A percentile compares a stretch with the other conserved stretches of the same genome.
phyloP scores from a whole-genome alignment of 345 rosid genomes.

The Gossypium ekmanianum region DNA sequence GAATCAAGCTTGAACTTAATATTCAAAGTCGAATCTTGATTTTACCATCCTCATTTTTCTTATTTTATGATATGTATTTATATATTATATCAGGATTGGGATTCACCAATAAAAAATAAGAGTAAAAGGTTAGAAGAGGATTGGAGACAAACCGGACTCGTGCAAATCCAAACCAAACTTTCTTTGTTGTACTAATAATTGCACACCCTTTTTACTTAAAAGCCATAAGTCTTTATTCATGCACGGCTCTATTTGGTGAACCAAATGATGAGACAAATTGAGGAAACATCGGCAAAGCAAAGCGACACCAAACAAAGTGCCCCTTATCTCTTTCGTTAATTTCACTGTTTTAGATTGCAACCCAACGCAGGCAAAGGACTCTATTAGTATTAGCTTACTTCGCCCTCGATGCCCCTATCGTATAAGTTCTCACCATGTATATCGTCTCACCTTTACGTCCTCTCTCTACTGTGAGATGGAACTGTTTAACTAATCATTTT shows the following conservation, averaged over 20 bases:
- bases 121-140: too few relatives aligned
- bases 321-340: neutral
- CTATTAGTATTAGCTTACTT: neutral
- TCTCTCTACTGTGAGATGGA: neutral
- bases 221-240: neutral
- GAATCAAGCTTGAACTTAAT: too few relatives aligned
- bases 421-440: neutral
- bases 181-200: slow-evolving; percentile 10
- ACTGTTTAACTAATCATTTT: neutral
- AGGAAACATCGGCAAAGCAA: slow-evolving; percentile 13
- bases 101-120: too few relatives aligned
- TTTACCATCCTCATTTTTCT: too few relatives aligned
- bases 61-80: too few relatives aligned
- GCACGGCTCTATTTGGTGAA: slow-evolving; percentile 16
- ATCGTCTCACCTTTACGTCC: neutral
- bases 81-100: too few relatives aligned
- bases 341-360: neutral
- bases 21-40: too few relatives aligned
- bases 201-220: slow-evolving; percentile 7
- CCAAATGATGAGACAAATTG: slow-evolving; percentile 16
- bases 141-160: neutral
- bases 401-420: neutral
- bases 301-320: neutral
- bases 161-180: slow-evolving; percentile 10
- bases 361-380: neutral